These are phyloP conservation scores for Coelastrella sp. DNA, from an alignment of 139 green algal genomes.

Conservation along the genomic window DNA sequence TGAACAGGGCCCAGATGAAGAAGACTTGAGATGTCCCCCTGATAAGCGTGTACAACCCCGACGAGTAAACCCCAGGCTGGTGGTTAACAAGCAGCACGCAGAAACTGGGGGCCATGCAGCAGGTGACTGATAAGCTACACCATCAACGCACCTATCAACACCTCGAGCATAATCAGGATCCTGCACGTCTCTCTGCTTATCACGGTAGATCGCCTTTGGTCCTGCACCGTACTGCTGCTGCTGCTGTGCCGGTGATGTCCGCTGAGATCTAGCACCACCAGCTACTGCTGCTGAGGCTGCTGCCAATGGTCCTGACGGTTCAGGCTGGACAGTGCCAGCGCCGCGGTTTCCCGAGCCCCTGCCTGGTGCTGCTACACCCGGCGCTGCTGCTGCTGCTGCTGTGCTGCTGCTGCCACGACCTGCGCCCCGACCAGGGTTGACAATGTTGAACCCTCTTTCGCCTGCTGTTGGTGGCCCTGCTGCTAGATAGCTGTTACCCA, in stretches of 20 bases:
- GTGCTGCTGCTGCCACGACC: neutral
- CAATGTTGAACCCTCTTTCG: constrained; percentile 35
- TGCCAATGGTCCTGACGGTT: neutral
- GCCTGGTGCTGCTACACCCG: neutral
- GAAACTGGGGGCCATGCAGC: too few species aligned
- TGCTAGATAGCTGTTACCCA: constrained; percentile 18
- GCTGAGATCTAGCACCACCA: too few species aligned
- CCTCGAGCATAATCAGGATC: constrained; percentile 47
- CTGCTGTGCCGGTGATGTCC: constrained; percentile 21
- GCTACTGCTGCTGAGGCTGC: neutral
- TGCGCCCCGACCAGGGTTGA: constrained; percentile 20
- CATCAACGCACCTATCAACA: neutral
- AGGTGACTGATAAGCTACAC: too few species aligned
- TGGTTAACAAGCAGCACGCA: too few species aligned
- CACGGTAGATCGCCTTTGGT: constrained; percentile 45
- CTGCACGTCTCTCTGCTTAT: constrained; percentile 37
- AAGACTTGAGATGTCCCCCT: too few species aligned
- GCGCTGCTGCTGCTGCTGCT: neutral
- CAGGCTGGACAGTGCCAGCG: neutral
- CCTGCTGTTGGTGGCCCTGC: constrained; percentile 24
- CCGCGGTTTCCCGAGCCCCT: neutral
- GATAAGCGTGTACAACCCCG: too few species aligned
- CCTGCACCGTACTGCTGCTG: neutral
- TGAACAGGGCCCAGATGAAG: too few species aligned
- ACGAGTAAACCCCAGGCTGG: too few species aligned